phyloP scores from a whole-genome alignment of 2,329 filamentous ascomycete species.

The Colletotrichum horii region DNA sequence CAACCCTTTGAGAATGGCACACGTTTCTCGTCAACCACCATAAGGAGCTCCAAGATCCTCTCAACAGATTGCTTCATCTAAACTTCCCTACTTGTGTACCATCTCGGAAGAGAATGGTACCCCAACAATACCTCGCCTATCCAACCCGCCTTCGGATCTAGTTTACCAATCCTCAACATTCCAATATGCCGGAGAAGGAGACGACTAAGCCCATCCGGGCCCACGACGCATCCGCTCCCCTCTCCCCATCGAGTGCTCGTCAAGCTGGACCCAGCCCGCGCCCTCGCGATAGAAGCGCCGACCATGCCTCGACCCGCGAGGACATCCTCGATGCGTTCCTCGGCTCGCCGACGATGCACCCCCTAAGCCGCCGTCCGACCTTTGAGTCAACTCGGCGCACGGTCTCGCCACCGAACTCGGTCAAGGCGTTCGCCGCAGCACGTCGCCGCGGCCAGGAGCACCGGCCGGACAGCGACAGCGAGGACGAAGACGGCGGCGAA shows the following conservation, averaged over 20 bases:
- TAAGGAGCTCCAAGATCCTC: not conserved
- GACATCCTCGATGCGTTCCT: not conserved
- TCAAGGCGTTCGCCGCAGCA: slow-evolving; percentile 94
- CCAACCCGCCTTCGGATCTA: not conserved
- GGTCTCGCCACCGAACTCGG: slow-evolving; percentile 77
- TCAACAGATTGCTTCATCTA: not conserved
- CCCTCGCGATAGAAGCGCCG: not conserved
- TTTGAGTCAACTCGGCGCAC: slow-evolving; percentile 52
- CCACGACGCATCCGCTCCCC: not conserved
- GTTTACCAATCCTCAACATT: not conserved
- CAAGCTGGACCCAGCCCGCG: not conserved
- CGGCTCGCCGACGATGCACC: not conserved
- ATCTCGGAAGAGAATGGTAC: not conserved
- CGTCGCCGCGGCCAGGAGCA: slow-evolving; percentile 79
- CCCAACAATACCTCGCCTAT: not conserved
- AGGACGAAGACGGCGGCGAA: slow-evolving; percentile 37
- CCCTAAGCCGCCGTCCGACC: slow-evolving; percentile 53
- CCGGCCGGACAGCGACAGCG: slow-evolving; percentile 39
- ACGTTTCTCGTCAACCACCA: not conserved
- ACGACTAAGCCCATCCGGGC: not conserved
- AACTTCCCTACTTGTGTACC: rapidly evolving
- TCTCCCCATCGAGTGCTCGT: not conserved
- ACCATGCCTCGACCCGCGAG: not conserved
- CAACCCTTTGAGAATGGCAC: not conserved
- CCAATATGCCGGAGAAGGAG: not conserved